Evolutionary conservation across 305 asterid species (phyloP), one percentile per base, ranked within the genome.

Genomic region (Ilex paraguariensis): DNA sequence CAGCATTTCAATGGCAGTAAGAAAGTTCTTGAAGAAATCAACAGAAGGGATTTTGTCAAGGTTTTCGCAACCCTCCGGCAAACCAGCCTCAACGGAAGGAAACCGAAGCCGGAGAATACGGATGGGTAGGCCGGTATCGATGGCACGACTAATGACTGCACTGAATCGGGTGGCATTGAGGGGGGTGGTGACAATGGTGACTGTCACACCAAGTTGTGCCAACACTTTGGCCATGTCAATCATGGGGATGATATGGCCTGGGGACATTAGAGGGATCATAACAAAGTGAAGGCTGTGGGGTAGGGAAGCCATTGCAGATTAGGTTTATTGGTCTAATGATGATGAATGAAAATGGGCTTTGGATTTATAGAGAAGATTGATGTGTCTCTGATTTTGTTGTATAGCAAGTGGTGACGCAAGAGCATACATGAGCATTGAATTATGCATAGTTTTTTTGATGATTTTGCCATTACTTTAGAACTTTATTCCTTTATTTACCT

Each of bases 11-110:
- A 70, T 54, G 10, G 88, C 88, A 5, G 15, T 8, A 46, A 70
- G 77, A 63, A 79, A 77, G 31, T 79, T 78, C 44, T 56, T 46
- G 3, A 64, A 62, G 0, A 60, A 45, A 31, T 70, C 60, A 1
- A 61, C 51, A 0, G 76, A 72, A 10, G 80, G 73, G 28, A 82
- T 31, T 59, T 72, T 60, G 30, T 82, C 88, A 60, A 75, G 59
- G 45, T 68, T 82, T 53, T 82, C 88, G 45, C 83, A 79, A 6
- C 83, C 85, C 0, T 66, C 57, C 0, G 85, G 85, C 15, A 82
- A 53, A 1, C 88, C 88, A 0, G 65, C 81, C 48, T 55, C 70
- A 0, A 39, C 68, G 4, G 63, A 67, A 3, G 80, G 84, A 31
- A 79, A 75, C 1, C 50, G 54, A 32, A 79, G 67, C 36, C 69